Conservation (phyloP, 108 stramenopile genomes). For the Nitzschia putrida region DNA sequence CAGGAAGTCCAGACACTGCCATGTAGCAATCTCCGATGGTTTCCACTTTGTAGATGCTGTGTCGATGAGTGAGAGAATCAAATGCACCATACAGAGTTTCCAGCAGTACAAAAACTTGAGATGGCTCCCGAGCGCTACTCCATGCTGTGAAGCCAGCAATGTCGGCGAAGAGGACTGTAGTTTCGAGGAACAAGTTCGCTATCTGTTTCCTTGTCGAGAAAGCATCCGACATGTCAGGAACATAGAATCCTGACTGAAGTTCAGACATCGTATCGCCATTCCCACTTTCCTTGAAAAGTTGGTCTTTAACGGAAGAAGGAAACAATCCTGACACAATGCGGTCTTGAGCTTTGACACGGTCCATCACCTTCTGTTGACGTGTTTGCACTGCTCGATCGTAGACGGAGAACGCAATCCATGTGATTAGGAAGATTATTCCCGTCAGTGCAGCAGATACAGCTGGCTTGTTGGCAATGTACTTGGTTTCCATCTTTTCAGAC, state of each 20-base stretch:
- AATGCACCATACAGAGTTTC: slow-evolving; percentile 1
- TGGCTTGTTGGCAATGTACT: slow-evolving; percentile 20
- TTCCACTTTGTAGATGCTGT: not conserved
- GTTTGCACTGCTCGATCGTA: slow-evolving; percentile 35
- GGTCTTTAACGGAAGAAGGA: not conserved
- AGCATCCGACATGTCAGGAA: not conserved
- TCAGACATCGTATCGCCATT: not conserved
- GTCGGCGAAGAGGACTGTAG: not conserved
- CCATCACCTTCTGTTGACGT: slow-evolving; percentile 25
- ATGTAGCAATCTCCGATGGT: not conserved
- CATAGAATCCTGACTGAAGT: not conserved
- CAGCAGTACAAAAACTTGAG: not conserved
- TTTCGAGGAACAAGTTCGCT: not conserved
- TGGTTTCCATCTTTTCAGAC: slow-evolving; percentile 7
- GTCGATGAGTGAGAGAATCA: not conserved
- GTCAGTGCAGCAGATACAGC: slow-evolving; percentile 6
- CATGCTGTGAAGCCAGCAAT: not conserved
- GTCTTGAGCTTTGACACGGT: not conserved
- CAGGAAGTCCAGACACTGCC: not conserved
- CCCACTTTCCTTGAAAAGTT: not conserved
- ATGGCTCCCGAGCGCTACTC: not conserved
- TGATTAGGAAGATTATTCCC: slow-evolving; percentile 29
- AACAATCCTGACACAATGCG: not conserved
- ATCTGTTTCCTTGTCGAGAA: not conserved
- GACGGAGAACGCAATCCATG: slow-evolving; percentile 18